Percentiles rank a stretch among this genome's conserved stretches.
phyloP scores from a whole-genome alignment of 2,329 filamentous ascomycete genomes.

The Pestalotiopsis sp. region DNA sequence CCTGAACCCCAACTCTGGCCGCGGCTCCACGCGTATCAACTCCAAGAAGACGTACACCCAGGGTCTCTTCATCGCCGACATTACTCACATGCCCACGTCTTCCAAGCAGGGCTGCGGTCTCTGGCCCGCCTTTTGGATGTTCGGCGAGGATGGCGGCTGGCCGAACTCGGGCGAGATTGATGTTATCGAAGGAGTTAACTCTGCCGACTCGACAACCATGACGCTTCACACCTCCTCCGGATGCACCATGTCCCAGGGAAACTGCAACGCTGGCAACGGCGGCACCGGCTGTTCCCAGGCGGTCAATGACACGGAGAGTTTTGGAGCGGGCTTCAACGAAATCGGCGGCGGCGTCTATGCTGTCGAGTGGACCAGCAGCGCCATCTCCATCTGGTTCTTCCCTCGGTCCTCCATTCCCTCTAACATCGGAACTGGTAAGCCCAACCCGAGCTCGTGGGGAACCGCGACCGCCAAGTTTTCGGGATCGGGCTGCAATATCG shows the following conservation, averaged over 20 bases:
- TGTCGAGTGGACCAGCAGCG: conserved; percentile 73
- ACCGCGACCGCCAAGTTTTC: conserved; percentile 69
- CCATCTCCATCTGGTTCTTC: conserved; percentile 85
- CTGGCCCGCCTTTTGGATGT: conserved; percentile 75
- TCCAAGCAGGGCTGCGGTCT: conserved; percentile 63
- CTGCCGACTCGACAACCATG: conserved; percentile 59
- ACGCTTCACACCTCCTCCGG: conserved; percentile 68
- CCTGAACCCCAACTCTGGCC: conserved; percentile 56
- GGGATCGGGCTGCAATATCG: conserved; percentile 71
- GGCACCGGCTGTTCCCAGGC: conserved; percentile 63
- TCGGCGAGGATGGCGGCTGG: conserved; percentile 65
- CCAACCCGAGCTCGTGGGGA: conserved; percentile 72
- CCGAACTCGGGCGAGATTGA: conserved; percentile 75
- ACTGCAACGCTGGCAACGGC: conserved; percentile 56
- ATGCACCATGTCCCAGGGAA: conserved; percentile 53
- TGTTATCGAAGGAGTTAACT: conserved; percentile 78
- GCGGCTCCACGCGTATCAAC: conserved; percentile 70
- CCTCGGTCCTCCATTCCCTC: conserved; percentile 63
- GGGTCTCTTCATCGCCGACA: conserved; percentile 74
- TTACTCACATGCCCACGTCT: conserved; percentile 72
- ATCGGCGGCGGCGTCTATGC: conserved; percentile 72
- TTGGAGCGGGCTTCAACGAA: conserved; percentile 72
- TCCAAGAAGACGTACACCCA: conserved; percentile 69
- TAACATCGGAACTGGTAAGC: conserved; percentile 62
- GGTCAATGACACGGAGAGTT: conserved; percentile 55